A percentile compares a stretch with the other conserved stretches of the same genome.
Evolutionary conservation across 441 rosid species (phyloP).

Genomic region (Isatis lusitanica): DNA sequence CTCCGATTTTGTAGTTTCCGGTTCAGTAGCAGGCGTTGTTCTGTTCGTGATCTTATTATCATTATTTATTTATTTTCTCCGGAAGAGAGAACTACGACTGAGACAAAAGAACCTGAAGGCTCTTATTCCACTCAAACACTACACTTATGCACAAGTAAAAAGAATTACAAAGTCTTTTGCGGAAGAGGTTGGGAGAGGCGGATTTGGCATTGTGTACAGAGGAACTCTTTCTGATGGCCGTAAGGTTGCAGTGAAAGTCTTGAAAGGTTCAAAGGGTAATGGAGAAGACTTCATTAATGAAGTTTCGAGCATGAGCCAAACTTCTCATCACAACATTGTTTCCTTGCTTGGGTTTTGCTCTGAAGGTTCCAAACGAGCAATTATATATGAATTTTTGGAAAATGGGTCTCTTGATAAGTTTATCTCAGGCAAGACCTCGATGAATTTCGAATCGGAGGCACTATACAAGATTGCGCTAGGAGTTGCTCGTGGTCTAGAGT

Average conservation of each 20-base stretch:
- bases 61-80: not conserved
- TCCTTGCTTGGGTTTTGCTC: not conserved
- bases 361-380: constrained; percentile 6
- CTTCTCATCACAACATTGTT: constrained; percentile 23
- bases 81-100: not conserved
- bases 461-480: not conserved
- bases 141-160: not conserved
- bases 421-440: not conserved
- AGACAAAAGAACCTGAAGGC: not conserved
- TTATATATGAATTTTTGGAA: not conserved
- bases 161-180: constrained; percentile 6
- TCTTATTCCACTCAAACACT: constrained; percentile 4
- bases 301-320: constrained; percentile 21
- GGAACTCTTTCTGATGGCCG: constrained; percentile 39
- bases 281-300: constrained; percentile 28
- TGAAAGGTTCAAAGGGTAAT: constrained; percentile 15
- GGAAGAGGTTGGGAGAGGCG: constrained; percentile 8
- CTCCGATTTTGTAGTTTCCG: not conserved
- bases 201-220: constrained; percentile 42
- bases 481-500: not conserved
- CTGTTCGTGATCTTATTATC: not conserved
- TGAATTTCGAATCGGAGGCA: not conserved
- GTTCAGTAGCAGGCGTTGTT: not conserved
- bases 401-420: constrained; percentile 22
- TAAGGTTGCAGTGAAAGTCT: constrained; percentile 44